Conservation (phyloP, 257 asterid genomes). For the Ehretia macrophylla region DNA sequence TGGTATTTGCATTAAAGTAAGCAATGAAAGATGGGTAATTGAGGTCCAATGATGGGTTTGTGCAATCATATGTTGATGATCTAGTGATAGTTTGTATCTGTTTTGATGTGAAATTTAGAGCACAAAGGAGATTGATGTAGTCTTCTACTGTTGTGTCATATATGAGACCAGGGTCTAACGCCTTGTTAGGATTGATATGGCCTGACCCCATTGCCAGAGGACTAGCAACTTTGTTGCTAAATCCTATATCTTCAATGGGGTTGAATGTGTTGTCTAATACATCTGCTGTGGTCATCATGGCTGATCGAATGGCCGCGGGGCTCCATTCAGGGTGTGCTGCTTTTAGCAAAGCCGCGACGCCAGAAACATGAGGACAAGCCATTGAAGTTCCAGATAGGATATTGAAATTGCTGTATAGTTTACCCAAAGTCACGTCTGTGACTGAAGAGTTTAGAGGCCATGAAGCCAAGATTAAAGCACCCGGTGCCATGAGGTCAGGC, state of each 20-base stretch:
- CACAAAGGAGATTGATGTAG: slow-evolving; percentile 50
- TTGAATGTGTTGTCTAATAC: slow-evolving; percentile 33
- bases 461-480: slow-evolving; percentile 56
- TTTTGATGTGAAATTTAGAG: slow-evolving; percentile 32
- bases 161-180: slow-evolving; percentile 60
- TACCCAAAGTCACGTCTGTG: slow-evolving; percentile 18
- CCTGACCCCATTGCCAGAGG: slow-evolving; percentile 78
- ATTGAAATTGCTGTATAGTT: slow-evolving; percentile 45
- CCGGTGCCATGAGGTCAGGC: slow-evolving; percentile 72
- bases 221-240: slow-evolving; percentile 21
- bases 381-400: slow-evolving; percentile 71
- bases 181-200: slow-evolving; percentile 62
- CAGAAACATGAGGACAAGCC: slow-evolving; percentile 75
- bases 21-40: slow-evolving; percentile 77
- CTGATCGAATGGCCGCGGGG: slow-evolving; percentile 65
- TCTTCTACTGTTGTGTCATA: slow-evolving; percentile 45
- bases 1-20: slow-evolving; percentile 22
- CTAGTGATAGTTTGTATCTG: slow-evolving; percentile 46
- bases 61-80: slow-evolving; percentile 39
- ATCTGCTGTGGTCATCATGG: slow-evolving; percentile 67
- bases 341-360: slow-evolving; percentile 59
- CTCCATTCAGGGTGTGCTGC: slow-evolving; percentile 61
- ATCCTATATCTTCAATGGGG: slow-evolving; percentile 45
- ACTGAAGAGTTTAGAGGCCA: slow-evolving; percentile 41
- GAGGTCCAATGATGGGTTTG: slow-evolving; percentile 52